These are phyloP conservation scores for Suhomyces wounanorum DNA, from an alignment of 1,139 yeast species.

Conservation along the genomic window DNA sequence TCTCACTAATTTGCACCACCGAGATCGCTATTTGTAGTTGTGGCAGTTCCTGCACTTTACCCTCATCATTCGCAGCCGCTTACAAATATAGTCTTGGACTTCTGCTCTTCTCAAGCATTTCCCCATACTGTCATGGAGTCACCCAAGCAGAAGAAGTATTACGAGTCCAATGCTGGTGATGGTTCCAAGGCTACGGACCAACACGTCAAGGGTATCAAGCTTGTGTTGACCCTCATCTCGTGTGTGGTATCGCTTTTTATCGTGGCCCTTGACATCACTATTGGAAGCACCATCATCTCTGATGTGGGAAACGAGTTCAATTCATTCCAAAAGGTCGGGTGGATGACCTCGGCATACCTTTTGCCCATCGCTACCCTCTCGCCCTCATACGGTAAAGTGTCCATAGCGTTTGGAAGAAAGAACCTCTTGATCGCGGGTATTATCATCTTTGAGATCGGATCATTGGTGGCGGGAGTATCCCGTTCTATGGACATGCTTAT, in stretches of 20 bases:
- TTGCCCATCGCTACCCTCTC: conserved; percentile 61
- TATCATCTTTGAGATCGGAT: conserved; percentile 61
- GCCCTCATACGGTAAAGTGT: conserved; percentile 61
- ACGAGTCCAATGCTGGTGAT: conserved; percentile 57
- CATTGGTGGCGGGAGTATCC: conserved; percentile 61
- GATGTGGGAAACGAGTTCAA: conserved; percentile 56
- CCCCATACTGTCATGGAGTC: neutral
- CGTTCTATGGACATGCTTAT: conserved; percentile 60
- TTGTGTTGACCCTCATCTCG: conserved; percentile 45
- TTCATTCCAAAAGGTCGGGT: conserved; percentile 56
- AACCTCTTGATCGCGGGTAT: conserved; percentile 50
- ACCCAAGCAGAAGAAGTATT: conserved; percentile 21
- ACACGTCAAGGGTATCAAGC: conserved; percentile 44
- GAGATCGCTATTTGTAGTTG: neutral
- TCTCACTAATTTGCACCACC: neutral
- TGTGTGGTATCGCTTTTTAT: conserved; percentile 55
- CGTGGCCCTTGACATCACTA: conserved; percentile 69
- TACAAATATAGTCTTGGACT: neutral
- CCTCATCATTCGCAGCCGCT: neutral
- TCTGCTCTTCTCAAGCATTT: neutral
- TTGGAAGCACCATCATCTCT: conserved; percentile 59
- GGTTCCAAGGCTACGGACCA: conserved; percentile 55
- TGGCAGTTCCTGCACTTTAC: neutral
- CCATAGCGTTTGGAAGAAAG: conserved; percentile 65
- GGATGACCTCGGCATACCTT: conserved; percentile 63